Evolutionary conservation across 2,329 filamentous ascomycete species (phyloP).

Genomic region (Colletotrichum sp.): DNA sequence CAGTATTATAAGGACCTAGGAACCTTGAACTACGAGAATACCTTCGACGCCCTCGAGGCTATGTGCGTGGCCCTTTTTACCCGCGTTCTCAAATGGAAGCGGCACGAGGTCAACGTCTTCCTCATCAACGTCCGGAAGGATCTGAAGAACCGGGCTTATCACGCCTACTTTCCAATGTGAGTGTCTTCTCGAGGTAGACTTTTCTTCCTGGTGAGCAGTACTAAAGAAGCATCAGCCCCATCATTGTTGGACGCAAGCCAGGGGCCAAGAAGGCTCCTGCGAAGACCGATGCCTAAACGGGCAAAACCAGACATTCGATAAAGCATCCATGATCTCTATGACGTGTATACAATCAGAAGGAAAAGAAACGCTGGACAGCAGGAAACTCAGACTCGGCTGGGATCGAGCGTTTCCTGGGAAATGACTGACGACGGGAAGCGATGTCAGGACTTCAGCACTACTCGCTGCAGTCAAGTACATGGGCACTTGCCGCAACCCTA

Average conservation of each 20-base stretch:
- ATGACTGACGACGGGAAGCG: background rate
- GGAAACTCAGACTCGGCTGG: background rate
- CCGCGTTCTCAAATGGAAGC: constrained; percentile 34
- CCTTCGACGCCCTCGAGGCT: constrained; percentile 34
- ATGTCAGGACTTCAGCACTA: background rate
- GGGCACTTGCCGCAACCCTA: background rate
- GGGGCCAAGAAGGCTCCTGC: background rate
- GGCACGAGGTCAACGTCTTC: constrained; percentile 35
- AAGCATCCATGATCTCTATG: background rate
- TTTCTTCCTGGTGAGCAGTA: background rate
- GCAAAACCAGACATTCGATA: background rate
- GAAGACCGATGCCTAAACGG: background rate
- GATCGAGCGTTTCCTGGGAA: background rate
- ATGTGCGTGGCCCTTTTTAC: constrained; percentile 40
- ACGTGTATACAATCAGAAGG: background rate
- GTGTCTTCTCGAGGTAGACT: background rate
- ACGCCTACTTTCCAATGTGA: constrained; percentile 43
- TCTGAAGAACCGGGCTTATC: constrained; percentile 34
- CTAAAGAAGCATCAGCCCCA: background rate
- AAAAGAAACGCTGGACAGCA: background rate
- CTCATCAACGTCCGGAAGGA: constrained; percentile 36
- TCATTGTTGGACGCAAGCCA: background rate
- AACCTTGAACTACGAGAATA: constrained; percentile 33
- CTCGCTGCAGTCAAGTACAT: background rate
- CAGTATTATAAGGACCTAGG: background rate